Conservation (phyloP, 2,329 filamentous ascomycete genomes). For the Claviceps sp. region DNA sequence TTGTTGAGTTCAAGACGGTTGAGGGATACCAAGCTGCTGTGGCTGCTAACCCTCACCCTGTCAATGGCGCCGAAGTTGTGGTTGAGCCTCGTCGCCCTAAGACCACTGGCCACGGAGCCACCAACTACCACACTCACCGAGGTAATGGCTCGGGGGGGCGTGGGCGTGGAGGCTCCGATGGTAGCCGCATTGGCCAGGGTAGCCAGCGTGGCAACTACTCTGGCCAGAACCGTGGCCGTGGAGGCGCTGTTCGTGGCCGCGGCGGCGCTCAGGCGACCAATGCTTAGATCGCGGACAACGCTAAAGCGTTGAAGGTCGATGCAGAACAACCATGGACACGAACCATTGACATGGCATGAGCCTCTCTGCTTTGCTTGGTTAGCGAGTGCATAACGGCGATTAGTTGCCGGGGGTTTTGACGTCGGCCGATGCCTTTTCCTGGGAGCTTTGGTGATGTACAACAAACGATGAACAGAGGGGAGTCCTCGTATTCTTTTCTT, state of each 20-base stretch:
- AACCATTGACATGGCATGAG: background rate
- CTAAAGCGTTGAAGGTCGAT: background rate
- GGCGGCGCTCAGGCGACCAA: constrained; percentile 44
- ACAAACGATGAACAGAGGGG: constrained; percentile 12
- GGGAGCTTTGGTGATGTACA: background rate
- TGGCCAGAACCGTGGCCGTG: constrained; percentile 51
- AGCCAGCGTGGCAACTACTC: constrained; percentile 56
- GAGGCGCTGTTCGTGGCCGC: constrained; percentile 50
- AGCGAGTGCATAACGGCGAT: background rate
- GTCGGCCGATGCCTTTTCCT: background rate
- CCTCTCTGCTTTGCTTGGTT: background rate
- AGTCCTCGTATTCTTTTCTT: background rate
- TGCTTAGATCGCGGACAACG: constrained; percentile 23
- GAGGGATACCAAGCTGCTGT: constrained; percentile 75
- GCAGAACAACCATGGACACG: background rate
- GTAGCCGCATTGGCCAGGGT: constrained; percentile 44
- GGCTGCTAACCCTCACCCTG: constrained; percentile 69
- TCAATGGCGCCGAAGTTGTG: constrained; percentile 69
- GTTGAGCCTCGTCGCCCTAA: constrained; percentile 84
- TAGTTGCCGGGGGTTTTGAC: background rate
- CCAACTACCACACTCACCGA: constrained; percentile 49
- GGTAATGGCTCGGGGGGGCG: constrained; percentile 43
- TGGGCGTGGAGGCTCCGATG: constrained; percentile 53
- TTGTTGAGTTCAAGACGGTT: constrained; percentile 77
- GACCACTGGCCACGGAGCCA: constrained; percentile 54